Evolutionary conservation across 2,329 filamentous ascomycete species (phyloP).

Genomic region (Colletotrichum nymphaeae): DNA sequence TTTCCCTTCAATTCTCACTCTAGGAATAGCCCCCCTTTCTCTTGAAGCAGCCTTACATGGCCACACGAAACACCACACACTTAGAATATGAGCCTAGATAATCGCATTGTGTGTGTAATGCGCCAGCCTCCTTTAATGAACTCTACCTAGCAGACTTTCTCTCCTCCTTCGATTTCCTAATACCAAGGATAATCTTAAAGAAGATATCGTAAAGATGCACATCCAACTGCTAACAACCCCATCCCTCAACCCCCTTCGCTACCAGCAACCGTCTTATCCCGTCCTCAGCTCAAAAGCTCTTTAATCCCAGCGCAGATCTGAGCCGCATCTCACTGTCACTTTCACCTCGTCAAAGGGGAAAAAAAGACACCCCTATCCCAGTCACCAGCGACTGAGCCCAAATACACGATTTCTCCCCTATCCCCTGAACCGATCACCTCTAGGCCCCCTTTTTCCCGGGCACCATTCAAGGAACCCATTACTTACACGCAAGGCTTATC

Average conservation of each 20-base stretch:
- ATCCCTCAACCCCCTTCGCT: not conserved
- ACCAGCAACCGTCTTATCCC: not conserved
- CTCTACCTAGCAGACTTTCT: not conserved
- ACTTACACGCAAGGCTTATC: not conserved
- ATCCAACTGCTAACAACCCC: not conserved
- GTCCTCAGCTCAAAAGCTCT: not conserved
- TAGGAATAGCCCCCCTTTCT: not conserved
- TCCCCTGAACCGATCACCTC: not conserved
- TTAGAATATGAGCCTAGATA: no score
- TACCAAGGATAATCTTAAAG: not conserved
- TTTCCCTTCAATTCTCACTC: constrained; percentile 1
- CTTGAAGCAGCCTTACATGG: not conserved
- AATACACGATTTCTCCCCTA: not conserved
- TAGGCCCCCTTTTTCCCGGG: not conserved
- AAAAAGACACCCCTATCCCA: not conserved
- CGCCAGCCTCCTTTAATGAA: not conserved
- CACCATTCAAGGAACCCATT: not conserved
- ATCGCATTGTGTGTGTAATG: no score
- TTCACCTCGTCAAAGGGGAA: not conserved
- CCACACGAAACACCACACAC: not conserved
- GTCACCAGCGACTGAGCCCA: not conserved
- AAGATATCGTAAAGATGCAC: not conserved
- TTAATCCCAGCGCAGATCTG: not conserved
- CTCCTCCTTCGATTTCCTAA: not conserved
- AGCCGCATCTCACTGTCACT: not conserved